These are phyloP conservation scores for Phytophthora pseudosyringae DNA, from an alignment of 352 stramenopile species.

Conservation along the genomic window DNA sequence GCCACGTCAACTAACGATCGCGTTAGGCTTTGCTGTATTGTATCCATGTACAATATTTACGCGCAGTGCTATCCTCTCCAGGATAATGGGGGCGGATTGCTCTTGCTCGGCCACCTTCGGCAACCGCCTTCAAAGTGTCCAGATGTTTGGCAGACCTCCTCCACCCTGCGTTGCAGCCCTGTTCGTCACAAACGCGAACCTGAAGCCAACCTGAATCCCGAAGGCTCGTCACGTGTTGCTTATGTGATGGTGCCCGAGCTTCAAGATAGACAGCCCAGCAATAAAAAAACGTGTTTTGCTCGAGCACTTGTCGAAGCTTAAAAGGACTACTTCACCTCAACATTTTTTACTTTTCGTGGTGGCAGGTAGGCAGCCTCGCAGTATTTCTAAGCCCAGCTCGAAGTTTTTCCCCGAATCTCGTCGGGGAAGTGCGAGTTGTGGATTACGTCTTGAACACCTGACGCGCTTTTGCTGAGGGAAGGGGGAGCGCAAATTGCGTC, in stretches of 20 bases:
- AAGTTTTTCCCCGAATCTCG: too few relatives aligned
- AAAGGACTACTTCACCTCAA: too few relatives aligned
- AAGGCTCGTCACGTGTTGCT: neutral
- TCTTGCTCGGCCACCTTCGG: neutral
- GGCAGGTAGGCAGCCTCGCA: too few relatives aligned
- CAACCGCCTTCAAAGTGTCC: neutral
- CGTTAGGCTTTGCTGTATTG: slow-evolving; percentile 5
- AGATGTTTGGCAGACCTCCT: slow-evolving; percentile 3
- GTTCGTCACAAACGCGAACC: too few relatives aligned
- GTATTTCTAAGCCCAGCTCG: too few relatives aligned
- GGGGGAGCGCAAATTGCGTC: neutral
- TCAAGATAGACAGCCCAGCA: too few relatives aligned
- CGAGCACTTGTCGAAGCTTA: too few relatives aligned
- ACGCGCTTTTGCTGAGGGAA: neutral
- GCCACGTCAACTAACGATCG: slow-evolving; percentile 6
- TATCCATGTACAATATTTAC: slow-evolving; percentile 14
- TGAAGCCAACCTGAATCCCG: neutral
- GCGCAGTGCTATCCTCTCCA: neutral
- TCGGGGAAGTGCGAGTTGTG: too few relatives aligned
- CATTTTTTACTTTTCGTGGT: too few relatives aligned
- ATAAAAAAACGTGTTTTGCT: too few relatives aligned
- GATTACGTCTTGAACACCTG: neutral
- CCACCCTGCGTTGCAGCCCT: neutral
- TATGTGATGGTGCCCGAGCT: neutral
- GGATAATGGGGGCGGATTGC: neutral